Evolutionary conservation across 208 protist genomes (phyloP).

Genomic region (Strigomonas galati): DNA sequence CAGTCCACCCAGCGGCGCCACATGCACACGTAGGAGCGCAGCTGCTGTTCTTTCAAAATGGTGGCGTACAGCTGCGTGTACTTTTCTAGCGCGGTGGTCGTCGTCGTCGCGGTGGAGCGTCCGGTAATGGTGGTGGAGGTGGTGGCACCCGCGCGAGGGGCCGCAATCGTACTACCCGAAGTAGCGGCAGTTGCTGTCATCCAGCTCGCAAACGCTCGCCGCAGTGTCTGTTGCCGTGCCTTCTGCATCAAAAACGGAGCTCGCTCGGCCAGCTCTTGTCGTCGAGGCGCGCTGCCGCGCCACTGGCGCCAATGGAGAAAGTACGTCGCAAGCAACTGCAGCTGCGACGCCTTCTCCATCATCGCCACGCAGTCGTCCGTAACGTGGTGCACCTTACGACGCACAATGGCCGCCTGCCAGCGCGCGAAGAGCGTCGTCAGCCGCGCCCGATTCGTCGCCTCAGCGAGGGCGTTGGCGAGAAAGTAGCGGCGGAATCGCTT

Average conservation of each 20-base stretch:
- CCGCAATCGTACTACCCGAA: too few relatives aligned
- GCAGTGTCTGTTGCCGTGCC: conserved; percentile 23
- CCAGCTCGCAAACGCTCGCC: conserved; percentile 34
- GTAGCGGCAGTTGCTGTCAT: neutral
- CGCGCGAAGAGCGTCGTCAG: conserved; percentile 22
- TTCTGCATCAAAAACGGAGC: neutral
- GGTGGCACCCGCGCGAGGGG: neutral
- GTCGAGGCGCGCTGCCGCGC: neutral
- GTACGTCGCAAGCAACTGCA: neutral
- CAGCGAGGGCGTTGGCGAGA: conserved; percentile 34
- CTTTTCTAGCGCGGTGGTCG: neutral
- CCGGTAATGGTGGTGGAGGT: too few relatives aligned
- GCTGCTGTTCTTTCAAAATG: conserved; percentile 9
- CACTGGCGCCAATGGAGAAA: neutral
- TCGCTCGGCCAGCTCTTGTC: neutral
- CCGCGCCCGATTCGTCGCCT: conserved; percentile 37
- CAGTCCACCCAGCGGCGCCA: conserved; percentile 51
- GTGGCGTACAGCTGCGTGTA: conserved; percentile 11
- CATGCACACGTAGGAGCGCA: conserved; percentile 19
- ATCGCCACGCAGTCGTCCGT: neutral
- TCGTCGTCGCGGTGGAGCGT: neutral
- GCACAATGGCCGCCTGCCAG: neutral
- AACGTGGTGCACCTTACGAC: neutral
- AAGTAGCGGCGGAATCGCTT: conserved; percentile 41
- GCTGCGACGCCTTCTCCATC: neutral